A percentile compares a stretch with the other conserved stretches of the same genome.
Conservation (phyloP, 2,329 filamentous ascomycete genomes). For the Verticillium dahliae region DNA sequence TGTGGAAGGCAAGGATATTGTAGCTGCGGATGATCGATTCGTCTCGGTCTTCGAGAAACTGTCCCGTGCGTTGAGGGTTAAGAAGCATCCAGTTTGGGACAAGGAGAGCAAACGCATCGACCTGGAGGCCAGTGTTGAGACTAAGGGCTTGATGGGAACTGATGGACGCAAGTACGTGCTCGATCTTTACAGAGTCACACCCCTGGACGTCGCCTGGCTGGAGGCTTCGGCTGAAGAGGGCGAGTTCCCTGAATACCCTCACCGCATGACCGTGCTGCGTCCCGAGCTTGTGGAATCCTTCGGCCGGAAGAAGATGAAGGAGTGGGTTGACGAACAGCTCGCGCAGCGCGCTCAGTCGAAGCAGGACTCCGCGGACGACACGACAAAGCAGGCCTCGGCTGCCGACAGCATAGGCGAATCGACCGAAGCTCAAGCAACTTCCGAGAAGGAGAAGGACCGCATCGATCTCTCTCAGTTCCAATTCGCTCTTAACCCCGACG, state of each 20-base stretch:
- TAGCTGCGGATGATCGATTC: slow-evolving; percentile 86
- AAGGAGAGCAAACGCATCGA: slow-evolving; percentile 89
- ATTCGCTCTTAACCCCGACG: slow-evolving; percentile 88
- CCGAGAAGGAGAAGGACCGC: slow-evolving; percentile 50
- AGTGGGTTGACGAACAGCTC: slow-evolving; percentile 78
- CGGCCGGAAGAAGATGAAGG: slow-evolving; percentile 77
- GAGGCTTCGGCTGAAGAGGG: slow-evolving; percentile 59
- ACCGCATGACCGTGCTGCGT: slow-evolving; percentile 91
- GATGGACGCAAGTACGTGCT: slow-evolving; percentile 97
- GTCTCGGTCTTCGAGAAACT: slow-evolving; percentile 79
- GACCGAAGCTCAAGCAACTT: slow-evolving; percentile 21
- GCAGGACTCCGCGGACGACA: slow-evolving; percentile 4
- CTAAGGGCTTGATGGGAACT: slow-evolving; percentile 93
- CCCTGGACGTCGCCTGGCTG: slow-evolving; percentile 84
- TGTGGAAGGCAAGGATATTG: slow-evolving; percentile 92
- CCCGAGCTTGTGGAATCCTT: slow-evolving; percentile 85
- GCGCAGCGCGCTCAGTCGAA: slow-evolving; percentile 49
- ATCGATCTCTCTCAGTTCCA: slow-evolving; percentile 84
- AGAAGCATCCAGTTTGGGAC: slow-evolving; percentile 96
- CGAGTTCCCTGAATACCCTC: slow-evolving; percentile 62
- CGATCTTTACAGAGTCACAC: slow-evolving; percentile 90
- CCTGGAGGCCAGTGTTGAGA: slow-evolving; percentile 92
- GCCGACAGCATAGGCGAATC: slow-evolving; percentile 1
- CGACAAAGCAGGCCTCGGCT: slow-evolving; percentile 9
- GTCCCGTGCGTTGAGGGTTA: slow-evolving; percentile 83